Base-by-base conservation (phyloP, 2,329 filamentous ascomycete species). In the Ambrosiella beaveri region DNA sequence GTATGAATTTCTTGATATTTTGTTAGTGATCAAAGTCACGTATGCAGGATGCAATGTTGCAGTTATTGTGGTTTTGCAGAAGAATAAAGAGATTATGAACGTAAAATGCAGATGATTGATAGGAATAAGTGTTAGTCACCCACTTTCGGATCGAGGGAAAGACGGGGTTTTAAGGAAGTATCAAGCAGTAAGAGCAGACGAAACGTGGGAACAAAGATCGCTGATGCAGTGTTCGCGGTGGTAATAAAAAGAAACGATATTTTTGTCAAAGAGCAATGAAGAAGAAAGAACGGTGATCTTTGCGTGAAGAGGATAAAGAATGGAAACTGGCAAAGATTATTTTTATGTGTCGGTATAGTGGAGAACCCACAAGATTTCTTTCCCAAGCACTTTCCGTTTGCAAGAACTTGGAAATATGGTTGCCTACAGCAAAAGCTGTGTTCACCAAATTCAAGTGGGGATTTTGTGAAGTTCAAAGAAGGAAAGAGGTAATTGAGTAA, bases 211-310 rank as follows among this genome's bases (percentile, higher is more conserved):
- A 45, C 41, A 53, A 54, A 56, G 36, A 37, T 15, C 9, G 2
- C n/a, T 17, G 44, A 47, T 47, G 44, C n/a, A 15, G 44, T 47
- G 44, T 7, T 47, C 17, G 39, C 40, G 39, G 36, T 17, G 40
- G 19, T 19, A 58, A 15, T 9, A 47, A 38, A 49, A 44, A 27
- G 50, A 60, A 59, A 54, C 37, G 41, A 40, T 17, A 27, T 36
- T 36, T 51, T 51, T 54, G 52, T 59, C 55, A 37, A 56, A n/a
- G 15, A 17, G 15, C 27, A 37, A 54, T 13, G 40, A 44, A 15
- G 40, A 51, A 45, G 36, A 40, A 35, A 52, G 49, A 52, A 36
- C 8, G 51, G 27, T n/a, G 57, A 61, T 56, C 54, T 50, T 56
- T 52, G 50, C 36, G 51, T 12, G 39, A 15, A 54, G 39, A 38